These are phyloP conservation scores for Alternaria postmessia DNA, from an alignment of 2,329 filamentous ascomycete genomes.

Conservation along the genomic window DNA sequence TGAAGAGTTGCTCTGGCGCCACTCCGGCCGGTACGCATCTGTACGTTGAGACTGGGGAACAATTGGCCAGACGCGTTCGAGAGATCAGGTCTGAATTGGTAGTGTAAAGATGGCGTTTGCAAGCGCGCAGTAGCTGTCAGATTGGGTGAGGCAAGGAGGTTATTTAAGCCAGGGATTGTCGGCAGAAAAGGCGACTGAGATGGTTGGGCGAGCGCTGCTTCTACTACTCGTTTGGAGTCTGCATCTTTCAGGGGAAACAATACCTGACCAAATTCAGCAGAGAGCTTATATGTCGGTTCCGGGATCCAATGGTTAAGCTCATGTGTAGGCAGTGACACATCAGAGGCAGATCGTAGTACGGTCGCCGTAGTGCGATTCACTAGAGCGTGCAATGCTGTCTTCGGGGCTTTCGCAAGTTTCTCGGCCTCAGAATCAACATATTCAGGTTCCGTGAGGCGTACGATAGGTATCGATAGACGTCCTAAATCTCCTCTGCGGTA, in stretches of 20 bases:
- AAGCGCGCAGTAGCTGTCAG: conserved; percentile 15
- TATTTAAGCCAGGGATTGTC: conserved; percentile 32
- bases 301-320: conserved; percentile 25
- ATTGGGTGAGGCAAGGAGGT: conserved; percentile 28
- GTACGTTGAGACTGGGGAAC: conserved; percentile 37
- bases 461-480: conserved; percentile 37
- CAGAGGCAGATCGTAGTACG: conserved; percentile 1
- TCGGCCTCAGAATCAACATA: not conserved
- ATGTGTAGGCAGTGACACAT: not conserved
- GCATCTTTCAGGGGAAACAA: conserved; percentile 30
- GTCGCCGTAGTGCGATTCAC: conserved; percentile 8
- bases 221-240: conserved; percentile 1
- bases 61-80: conserved; percentile 17
- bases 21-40: conserved; percentile 27
- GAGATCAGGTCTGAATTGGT: conserved; percentile 36
- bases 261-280: conserved; percentile 35
- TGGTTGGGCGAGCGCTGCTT: conserved; percentile 1
- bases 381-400: conserved; percentile 4
- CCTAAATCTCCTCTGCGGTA: conserved; percentile 32
- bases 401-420: not conserved
- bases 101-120: conserved; percentile 28
- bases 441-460: conserved; percentile 5
- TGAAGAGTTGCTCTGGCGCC: conserved; percentile 25
- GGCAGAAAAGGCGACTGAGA: conserved; percentile 24
- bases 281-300: conserved; percentile 24